These are phyloP conservation scores for Globisporangium okanoganense DNA, from an alignment of 352 stramenopile species.

Conservation along the genomic window DNA sequence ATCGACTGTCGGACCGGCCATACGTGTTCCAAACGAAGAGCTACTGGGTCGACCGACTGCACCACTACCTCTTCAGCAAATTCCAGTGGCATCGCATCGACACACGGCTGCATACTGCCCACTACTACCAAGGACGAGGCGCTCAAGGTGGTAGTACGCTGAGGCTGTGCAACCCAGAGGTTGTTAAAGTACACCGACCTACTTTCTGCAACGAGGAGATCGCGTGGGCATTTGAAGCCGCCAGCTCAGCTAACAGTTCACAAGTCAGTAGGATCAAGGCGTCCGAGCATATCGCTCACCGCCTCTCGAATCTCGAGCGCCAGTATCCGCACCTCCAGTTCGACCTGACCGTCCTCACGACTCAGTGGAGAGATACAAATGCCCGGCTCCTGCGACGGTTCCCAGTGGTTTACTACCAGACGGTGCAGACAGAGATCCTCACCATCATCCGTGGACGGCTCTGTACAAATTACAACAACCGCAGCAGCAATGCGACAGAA, in stretches of 20 bases:
- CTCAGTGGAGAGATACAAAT: neutral
- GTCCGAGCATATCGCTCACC: slow-evolving; percentile 21
- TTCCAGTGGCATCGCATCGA: slow-evolving; percentile 10
- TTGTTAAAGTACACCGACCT: slow-evolving; percentile 9
- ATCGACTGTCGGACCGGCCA: neutral
- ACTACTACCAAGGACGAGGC: slow-evolving; percentile 10
- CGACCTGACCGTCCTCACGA: slow-evolving; percentile 22
- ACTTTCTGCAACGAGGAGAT: slow-evolving; percentile 6
- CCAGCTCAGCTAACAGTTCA: too few species aligned
- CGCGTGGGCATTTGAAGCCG: slow-evolving; percentile 17
- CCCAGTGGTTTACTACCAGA: slow-evolving; percentile 1
- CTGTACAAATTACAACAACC: neutral
- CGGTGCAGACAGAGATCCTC: neutral
- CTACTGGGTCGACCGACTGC: slow-evolving; percentile 29
- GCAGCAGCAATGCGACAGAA: neutral
- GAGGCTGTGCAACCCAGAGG: neutral
- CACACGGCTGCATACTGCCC: slow-evolving; percentile 24
- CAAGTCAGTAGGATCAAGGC: slow-evolving; percentile 11
- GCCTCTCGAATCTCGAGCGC: slow-evolving; percentile 20
- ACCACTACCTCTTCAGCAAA: slow-evolving; percentile 19
- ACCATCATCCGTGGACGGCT: neutral
- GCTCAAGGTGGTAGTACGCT: neutral
- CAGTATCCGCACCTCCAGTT: slow-evolving; percentile 26
- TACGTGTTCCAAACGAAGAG: slow-evolving; percentile 16
- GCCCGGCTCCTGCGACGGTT: neutral